phyloP scores from a whole-genome alignment of 768 basidiomycete species.

The Tulasnella calospora region DNA sequence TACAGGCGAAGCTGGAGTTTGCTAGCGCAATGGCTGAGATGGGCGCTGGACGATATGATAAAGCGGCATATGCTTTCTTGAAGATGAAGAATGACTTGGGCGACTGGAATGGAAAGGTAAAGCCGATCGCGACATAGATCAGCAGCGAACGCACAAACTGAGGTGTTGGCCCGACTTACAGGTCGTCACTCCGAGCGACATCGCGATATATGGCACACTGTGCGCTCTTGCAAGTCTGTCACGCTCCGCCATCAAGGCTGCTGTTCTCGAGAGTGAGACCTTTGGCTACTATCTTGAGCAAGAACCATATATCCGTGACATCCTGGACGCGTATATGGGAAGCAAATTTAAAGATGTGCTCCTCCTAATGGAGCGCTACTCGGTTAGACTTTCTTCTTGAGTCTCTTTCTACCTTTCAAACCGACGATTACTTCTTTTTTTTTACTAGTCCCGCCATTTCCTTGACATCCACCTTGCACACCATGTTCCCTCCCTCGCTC shows the following conservation, averaged over 20 bases:
- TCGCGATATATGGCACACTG: slow-evolving; percentile 80
- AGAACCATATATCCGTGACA: slow-evolving; percentile 79
- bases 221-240: slow-evolving; percentile 76
- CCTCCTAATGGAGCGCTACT: slow-evolving; percentile 65
- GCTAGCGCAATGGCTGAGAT: slow-evolving; percentile 74
- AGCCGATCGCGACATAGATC: slow-evolving; percentile 24
- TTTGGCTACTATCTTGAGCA: slow-evolving; percentile 79
- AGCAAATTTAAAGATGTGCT: slow-evolving; percentile 83
- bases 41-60: slow-evolving; percentile 66
- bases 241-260: slow-evolving; percentile 62
- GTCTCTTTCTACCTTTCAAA: slow-evolving; percentile 14
- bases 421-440: slow-evolving; percentile 5
- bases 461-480: slow-evolving; percentile 70
- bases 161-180: slow-evolving; percentile 33
- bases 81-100: slow-evolving; percentile 67
- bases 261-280: slow-evolving; percentile 55
- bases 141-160: background rate
- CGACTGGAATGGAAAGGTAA: slow-evolving; percentile 71
- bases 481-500: slow-evolving; percentile 62
- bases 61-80: slow-evolving; percentile 70
- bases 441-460: slow-evolving; percentile 60
- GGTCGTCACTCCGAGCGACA: slow-evolving; percentile 75
- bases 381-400: slow-evolving; percentile 42
- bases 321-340: slow-evolving; percentile 78
- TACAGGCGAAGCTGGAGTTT: slow-evolving; percentile 75